phyloP scores from a whole-genome alignment of 1,139 yeast genomes.

The Kodamaea ohmeri region DNA sequence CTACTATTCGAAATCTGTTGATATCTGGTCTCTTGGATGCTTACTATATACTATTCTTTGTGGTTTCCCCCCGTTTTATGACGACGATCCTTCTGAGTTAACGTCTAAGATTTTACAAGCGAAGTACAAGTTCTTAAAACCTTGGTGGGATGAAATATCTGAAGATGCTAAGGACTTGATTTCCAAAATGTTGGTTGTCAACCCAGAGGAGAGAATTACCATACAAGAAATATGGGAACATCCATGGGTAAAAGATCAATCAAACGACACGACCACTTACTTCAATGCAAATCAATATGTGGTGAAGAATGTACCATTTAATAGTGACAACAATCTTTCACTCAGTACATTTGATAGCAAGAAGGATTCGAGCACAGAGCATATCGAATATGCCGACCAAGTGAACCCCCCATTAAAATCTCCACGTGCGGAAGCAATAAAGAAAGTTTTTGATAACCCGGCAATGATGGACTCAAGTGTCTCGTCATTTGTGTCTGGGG shows the following conservation, averaged over 20 bases:
- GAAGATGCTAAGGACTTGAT: slow-evolving; percentile 68
- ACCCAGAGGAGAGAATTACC: slow-evolving; percentile 67
- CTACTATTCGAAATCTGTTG: slow-evolving; percentile 84
- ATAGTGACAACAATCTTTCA: neutral
- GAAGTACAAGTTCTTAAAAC: slow-evolving; percentile 75
- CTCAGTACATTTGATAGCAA: neutral
- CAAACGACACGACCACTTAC: slow-evolving; percentile 6
- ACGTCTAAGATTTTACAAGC: slow-evolving; percentile 84
- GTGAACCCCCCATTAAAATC: slow-evolving; percentile 13
- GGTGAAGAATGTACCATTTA: slow-evolving; percentile 7
- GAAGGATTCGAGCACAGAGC: slow-evolving; percentile 10
- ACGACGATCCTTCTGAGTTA: slow-evolving; percentile 76
- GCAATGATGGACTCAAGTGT: slow-evolving; percentile 30
- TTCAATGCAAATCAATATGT: slow-evolving; percentile 9
- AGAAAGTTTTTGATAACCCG: slow-evolving; percentile 45
- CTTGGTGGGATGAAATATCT: slow-evolving; percentile 98
- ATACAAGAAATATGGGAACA: slow-evolving; percentile 61
- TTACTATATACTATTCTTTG: slow-evolving; percentile 84
- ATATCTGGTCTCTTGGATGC: slow-evolving; percentile 96
- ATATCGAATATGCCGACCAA: slow-evolving; percentile 11
- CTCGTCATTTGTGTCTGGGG: slow-evolving; percentile 12
- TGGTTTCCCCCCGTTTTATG: slow-evolving; percentile 96
- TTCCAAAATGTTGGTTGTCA: slow-evolving; percentile 48
- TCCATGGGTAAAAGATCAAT: slow-evolving; percentile 34
- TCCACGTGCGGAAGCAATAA: slow-evolving; percentile 47